Evolutionary conservation across 179 eudicot species (phyloP), one percentile per base, ranked within the genome.

Genomic region (Nepenthes alata): DNA sequence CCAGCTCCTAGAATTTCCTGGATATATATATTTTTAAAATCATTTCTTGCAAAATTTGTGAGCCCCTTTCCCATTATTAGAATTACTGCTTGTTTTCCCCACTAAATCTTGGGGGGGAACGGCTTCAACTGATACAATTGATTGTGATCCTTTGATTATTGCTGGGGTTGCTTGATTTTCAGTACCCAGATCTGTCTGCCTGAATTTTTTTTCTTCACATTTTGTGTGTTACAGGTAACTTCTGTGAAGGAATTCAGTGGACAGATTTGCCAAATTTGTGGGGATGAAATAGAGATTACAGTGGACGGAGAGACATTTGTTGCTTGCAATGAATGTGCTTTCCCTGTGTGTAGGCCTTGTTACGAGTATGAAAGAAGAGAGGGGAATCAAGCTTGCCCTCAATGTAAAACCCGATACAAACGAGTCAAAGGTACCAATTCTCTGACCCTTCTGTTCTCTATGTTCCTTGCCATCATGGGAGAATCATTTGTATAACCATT

Each of bases 321-420:
- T 65, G 98, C 98, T 59, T 93, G 98, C 84, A 89, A 89, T 67
- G 98, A 93, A 78, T 93, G 98, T 76, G 98, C 95, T 64, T 93
- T 93, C 70, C 98, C 98, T 37, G 88, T 93, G 34, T 93, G 98
- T 69, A 86, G 85, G 65, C 78, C 86, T 76, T 93, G 98, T 61
- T 93, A 93, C 59, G 96, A 89, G 68, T 93, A 93, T 64, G 98
- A 93, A 67, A 81, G 98, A 73, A 78, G 84, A 62, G 96, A 93
- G 68, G 93, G 98, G 13, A 86, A 78, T 76, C 98, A 85, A 75
- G 81, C 81, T 62, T 93, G 98, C 65, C 95, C 95, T 75, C 96
- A 85, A 59, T 93, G 98, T 74, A 89, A 83, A 82, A 93, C 96
- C 60, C 79, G 98, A 60, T 93, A 67, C 80, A 93, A 89, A 72